Evolutionary conservation across 1,284 basidiomycete species (phyloP).

Genomic region (Cerioporus squamosus): DNA sequence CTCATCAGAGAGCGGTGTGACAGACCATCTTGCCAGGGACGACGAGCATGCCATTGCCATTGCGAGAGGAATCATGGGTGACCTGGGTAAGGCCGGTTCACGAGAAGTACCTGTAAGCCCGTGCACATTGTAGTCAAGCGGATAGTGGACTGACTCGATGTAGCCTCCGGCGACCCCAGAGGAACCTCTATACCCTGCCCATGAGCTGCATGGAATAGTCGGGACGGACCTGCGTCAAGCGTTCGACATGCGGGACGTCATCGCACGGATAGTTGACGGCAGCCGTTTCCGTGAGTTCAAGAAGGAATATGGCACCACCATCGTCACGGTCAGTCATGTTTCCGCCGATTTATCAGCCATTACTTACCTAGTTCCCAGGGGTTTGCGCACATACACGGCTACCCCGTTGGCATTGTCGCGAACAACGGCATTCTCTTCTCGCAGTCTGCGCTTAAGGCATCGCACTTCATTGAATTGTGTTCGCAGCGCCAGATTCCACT

Average conservation of each 20-base stretch:
- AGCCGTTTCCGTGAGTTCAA: constrained; percentile 95
- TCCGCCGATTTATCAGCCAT: no score
- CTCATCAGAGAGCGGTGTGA: constrained; percentile 91
- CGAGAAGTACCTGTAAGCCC: constrained; percentile 50
- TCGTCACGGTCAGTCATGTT: constrained; percentile 73
- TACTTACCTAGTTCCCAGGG: constrained; percentile 50
- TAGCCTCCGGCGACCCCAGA: constrained; percentile 66
- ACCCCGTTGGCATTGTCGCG: constrained; percentile 87
- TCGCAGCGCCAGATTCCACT: constrained; percentile 90
- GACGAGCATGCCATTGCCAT: constrained; percentile 90
- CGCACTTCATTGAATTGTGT: constrained; percentile 94
- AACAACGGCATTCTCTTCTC: constrained; percentile 97
- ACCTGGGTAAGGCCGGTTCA: constrained; percentile 71
- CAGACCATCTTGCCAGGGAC: constrained; percentile 88
- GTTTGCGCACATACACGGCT: constrained; percentile 91
- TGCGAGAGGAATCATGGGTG: constrained; percentile 81
- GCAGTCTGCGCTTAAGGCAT: constrained; percentile 91
- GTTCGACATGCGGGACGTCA: constrained; percentile 94
- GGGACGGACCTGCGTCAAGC: constrained; percentile 86
- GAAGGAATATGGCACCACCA: constrained; percentile 89
- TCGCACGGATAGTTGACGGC: constrained; percentile 90
- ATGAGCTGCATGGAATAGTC: constrained; percentile 90
- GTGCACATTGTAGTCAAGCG: no score
- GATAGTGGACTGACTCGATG: not conserved
- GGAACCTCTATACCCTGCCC: constrained; percentile 78